Evolutionary conservation across 495 filamentous ascomycete species (phyloP), one percentile per base, ranked within the genome.

Genomic region (Eremomyces bilateralis): DNA sequence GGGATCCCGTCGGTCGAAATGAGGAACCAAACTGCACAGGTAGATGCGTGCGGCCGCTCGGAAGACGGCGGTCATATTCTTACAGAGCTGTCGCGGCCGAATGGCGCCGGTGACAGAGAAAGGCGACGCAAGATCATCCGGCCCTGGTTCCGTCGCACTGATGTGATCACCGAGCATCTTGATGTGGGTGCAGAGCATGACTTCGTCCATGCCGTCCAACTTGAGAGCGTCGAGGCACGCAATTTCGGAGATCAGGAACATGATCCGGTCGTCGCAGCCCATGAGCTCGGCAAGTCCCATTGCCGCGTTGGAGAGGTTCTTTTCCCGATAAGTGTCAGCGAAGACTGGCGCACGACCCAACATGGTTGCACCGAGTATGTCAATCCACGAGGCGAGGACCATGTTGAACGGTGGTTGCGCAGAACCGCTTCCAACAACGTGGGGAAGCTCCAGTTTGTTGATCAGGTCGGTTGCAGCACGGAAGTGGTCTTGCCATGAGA

Each of bases 191-290:
- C 84, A 93, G 28, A 94, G 67, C 28, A 73, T 62, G 39, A 92
- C 68, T 44, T 79, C 73, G 42, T 88, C 76, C 54, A 83, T 73
- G 27, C 75, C 76, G 20, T 82, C 76, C 20, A 58, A 57, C 63
- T 84, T 91, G 38, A 94, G 63, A 2, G 78, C 76, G 45, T 97
- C 88, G 24, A 97, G 63, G 56, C 88, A 97, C 16, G 85, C 79
- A 43, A 94, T 92, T 50, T 97, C 88, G 1, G 83, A 92, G 48
- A 97, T 92, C 40, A 95, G 65, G 50, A 92, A 97, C 88, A 97
- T 94, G 47, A 97, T 71, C 16, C 74, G 71, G 58, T 97, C 88
- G 38, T 97, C 88, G 53, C 88, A 97, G 37, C 88, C 88, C 88
- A 95, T 97, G 8, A 97, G 64, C 51, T 94, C 88, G 24, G 73